Evolutionary conservation across 805 yeast species (phyloP).

Genomic region (Scheffersomyces ergatensis): DNA sequence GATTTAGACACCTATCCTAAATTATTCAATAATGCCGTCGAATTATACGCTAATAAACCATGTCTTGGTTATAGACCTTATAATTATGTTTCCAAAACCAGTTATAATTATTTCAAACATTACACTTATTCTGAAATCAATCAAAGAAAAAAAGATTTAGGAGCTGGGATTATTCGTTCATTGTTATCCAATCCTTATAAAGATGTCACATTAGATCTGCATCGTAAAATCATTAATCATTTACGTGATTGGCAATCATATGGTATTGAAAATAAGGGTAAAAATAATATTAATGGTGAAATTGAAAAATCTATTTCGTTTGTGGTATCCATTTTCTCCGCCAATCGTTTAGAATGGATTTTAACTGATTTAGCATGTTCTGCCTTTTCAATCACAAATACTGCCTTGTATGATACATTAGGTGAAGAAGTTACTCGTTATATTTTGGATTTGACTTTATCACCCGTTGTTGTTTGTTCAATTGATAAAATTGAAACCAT

Average conservation of each 20-base stretch:
- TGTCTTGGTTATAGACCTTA: constrained; percentile 22
- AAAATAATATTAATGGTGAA: constrained; percentile 4
- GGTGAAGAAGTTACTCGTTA: constrained; percentile 32
- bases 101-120: constrained; percentile 7
- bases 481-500: constrained; percentile 48
- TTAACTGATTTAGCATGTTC: constrained; percentile 34
- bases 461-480: constrained; percentile 52
- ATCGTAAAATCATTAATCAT: constrained; percentile 17
- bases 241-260: constrained; percentile 10
- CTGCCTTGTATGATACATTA: constrained; percentile 41
- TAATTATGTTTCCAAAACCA: constrained; percentile 12
- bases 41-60: constrained; percentile 12
- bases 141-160: constrained; percentile 28
- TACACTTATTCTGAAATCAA: constrained; percentile 27
- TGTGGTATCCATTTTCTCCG: constrained; percentile 29
- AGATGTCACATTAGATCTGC: constrained; percentile 10
- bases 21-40: constrained; percentile 18
- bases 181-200: constrained; percentile 23
- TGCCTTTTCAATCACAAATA: constrained; percentile 30
- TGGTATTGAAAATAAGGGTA: constrained; percentile 5
- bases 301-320: constrained; percentile 25
- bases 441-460: constrained; percentile 31
- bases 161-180: constrained; percentile 36
- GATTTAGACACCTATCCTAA: constrained; percentile 19
- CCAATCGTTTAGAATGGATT: constrained; percentile 37